Percentiles rank a stretch among this genome's conserved stretches.
phyloP scores from a whole-genome alignment of 176 grass and related monocot genomes.

The Lolium rigidum region DNA sequence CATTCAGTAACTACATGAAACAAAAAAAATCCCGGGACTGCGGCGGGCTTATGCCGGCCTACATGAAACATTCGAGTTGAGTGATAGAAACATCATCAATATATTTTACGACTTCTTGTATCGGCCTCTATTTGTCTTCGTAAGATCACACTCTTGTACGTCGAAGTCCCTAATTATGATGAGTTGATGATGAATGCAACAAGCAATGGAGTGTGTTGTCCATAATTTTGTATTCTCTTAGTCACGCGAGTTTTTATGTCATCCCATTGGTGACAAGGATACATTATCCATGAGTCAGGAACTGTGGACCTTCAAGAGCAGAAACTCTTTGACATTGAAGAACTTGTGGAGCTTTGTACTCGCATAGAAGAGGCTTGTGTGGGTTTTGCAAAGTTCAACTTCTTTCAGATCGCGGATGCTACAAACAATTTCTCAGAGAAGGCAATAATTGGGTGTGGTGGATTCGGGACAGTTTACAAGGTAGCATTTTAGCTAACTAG shows the following conservation, averaged over 20 bases:
- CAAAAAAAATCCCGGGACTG: no score
- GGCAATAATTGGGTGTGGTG: constrained; percentile 20
- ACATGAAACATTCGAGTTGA: not conserved
- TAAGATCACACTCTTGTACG: not conserved
- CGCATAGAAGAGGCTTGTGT: constrained; percentile 25
- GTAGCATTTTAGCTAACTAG: constrained; percentile 16
- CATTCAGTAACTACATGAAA: not conserved
- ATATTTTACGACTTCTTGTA: not conserved
- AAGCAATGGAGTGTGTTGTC: not conserved
- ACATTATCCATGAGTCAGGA: constrained; percentile 32
- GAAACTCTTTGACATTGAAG: constrained; percentile 21
- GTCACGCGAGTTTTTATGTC: not conserved
- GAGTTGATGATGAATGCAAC: not conserved
- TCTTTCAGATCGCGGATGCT: constrained; percentile 41
- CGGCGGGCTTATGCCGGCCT: no score
- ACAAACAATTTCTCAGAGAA: constrained; percentile 50
- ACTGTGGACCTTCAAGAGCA: constrained; percentile 33
- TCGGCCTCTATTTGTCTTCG: not conserved
- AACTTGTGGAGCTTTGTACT: constrained; percentile 29
- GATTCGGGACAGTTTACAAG: constrained; percentile 53
- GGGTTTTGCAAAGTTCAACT: constrained; percentile 45
- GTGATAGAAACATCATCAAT: not conserved
- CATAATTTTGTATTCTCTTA: constrained; percentile 9
- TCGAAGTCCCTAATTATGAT: not conserved
- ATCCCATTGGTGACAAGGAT: not conserved